phyloP scores from a whole-genome alignment of 441 rosid genomes.

The Jatropha multifida region DNA sequence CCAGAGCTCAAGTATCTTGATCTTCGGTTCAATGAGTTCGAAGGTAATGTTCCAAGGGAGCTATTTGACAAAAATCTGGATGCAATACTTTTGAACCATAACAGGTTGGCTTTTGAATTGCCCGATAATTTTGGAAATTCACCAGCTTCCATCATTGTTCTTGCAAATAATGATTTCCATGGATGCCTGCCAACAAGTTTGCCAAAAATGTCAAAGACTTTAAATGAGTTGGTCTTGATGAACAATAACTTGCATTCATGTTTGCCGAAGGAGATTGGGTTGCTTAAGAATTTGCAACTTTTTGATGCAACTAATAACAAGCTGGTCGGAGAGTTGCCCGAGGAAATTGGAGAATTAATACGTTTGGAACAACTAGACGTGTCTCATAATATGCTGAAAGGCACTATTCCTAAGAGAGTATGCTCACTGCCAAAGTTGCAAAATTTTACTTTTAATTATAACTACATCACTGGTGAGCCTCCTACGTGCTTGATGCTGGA shows the following conservation, averaged over 20 bases:
- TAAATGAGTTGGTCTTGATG: conserved; percentile 66
- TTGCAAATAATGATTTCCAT: conserved; percentile 71
- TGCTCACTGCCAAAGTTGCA: conserved; percentile 65
- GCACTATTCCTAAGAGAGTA: conserved; percentile 60
- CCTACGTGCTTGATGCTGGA: conserved; percentile 55
- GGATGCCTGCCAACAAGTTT: conserved; percentile 82
- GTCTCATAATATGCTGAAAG: conserved; percentile 68
- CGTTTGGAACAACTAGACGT: conserved; percentile 66
- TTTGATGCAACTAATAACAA: conserved; percentile 66
- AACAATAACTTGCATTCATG: conserved; percentile 75
- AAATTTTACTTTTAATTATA: conserved; percentile 67
- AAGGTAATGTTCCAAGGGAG: conserved; percentile 69
- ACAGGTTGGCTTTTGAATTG: conserved; percentile 66
- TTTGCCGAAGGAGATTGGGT: conserved; percentile 65
- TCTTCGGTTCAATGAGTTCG: conserved; percentile 89
- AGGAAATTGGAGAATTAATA: conserved; percentile 51
- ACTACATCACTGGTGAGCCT: conserved; percentile 76
- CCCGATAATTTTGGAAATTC: conserved; percentile 86
- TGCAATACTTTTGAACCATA: conserved; percentile 79
- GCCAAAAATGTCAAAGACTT: conserved; percentile 65
- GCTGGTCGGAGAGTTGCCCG: conserved; percentile 69
- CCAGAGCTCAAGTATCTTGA: conserved; percentile 78
- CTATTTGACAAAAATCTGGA: conserved; percentile 76
- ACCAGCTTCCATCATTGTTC: conserved; percentile 82
- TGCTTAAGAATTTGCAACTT: conserved; percentile 66